A percentile compares a stretch with the other conserved stretches of the same genome.
These are phyloP conservation scores for Platanthera guangdongensis DNA, from an alignment of 106 monocot species.

Conservation along the genomic window DNA sequence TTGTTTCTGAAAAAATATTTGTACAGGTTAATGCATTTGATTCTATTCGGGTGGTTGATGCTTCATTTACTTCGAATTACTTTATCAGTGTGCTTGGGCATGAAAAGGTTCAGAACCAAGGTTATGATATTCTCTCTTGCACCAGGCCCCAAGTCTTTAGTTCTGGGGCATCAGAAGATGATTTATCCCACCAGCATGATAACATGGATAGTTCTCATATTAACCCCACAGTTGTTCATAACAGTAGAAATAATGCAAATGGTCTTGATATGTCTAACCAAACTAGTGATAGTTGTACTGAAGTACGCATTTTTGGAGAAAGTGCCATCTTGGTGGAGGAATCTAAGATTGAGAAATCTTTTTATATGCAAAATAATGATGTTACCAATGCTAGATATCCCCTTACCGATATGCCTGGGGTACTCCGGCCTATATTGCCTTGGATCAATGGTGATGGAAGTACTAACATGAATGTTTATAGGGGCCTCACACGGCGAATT, in stretches of 20 bases:
- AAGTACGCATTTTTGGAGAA: background rate
- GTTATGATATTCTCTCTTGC: background rate
- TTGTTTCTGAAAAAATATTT: background rate
- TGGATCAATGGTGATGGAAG: slow-evolving; percentile 96
- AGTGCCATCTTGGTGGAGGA: background rate
- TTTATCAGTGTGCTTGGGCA: slow-evolving; percentile 25
- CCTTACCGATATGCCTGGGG: slow-evolving; percentile 3
- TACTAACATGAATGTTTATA: slow-evolving; percentile 53
- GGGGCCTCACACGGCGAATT: slow-evolving; percentile 62
- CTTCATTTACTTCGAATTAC: slow-evolving; percentile 58
- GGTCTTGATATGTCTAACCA: slow-evolving; percentile 24
- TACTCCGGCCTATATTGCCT: slow-evolving; percentile 58
- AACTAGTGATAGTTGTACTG: background rate
- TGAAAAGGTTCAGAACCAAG: slow-evolving; percentile 9
- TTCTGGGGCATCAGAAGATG: slow-evolving; percentile 13
- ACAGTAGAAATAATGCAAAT: slow-evolving; percentile 34
- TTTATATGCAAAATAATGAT: slow-evolving; percentile 9
- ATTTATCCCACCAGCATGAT: slow-evolving; percentile 4
- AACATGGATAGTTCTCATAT: slow-evolving; percentile 2
- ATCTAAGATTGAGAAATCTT: background rate
- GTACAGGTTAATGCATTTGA: slow-evolving; percentile 82
- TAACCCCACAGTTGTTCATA: slow-evolving; percentile 16
- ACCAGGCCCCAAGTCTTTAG: slow-evolving; percentile 9
- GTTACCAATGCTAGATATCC: background rate
- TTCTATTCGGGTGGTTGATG: slow-evolving; percentile 48